Percentiles rank a stretch among this genome's conserved stretches.
These are phyloP conservation scores for Capsicum pubescens DNA, from an alignment of 257 asterid species.

Conservation along the genomic window DNA sequence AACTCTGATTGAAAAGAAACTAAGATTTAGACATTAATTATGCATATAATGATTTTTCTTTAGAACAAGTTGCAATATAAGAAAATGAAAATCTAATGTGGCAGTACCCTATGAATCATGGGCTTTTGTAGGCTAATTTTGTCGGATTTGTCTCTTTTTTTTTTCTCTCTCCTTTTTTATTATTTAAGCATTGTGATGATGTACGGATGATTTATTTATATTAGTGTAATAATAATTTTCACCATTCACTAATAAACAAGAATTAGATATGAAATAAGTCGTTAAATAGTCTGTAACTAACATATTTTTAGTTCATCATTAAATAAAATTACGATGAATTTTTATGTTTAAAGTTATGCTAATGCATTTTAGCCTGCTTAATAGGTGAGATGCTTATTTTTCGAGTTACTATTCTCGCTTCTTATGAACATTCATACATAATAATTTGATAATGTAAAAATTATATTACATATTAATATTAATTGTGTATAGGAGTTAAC, in stretches of 20 bases:
- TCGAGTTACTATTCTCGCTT: not conserved
- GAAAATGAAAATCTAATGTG: conserved; percentile 27
- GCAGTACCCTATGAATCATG: conserved; percentile 36
- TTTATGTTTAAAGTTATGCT: not conserved
- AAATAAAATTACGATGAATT: too few relatives aligned
- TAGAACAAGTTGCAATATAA: conserved; percentile 6
- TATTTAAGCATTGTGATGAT: not conserved
- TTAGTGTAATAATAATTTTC: not conserved
- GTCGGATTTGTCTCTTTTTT: not conserved
- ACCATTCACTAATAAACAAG: not conserved
- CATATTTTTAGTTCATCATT: not conserved
- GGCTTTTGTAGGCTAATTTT: not conserved
- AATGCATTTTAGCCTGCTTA: not conserved
- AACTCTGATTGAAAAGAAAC: conserved; percentile 8
- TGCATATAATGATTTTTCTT: not conserved
- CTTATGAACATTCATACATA: too few relatives aligned
- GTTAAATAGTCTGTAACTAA: not conserved
- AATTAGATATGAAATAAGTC: not conserved
- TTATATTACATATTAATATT: not conserved
- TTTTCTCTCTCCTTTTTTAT: not conserved
- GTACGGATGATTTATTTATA: not conserved
- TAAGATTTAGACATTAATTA: conserved; percentile 18
- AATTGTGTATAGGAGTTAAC: not conserved
- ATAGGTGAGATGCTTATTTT: not conserved
- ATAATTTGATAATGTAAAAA: not conserved